phyloP scores from a whole-genome alignment of 305 asterid genomes.

The Solanum hybrid region DNA sequence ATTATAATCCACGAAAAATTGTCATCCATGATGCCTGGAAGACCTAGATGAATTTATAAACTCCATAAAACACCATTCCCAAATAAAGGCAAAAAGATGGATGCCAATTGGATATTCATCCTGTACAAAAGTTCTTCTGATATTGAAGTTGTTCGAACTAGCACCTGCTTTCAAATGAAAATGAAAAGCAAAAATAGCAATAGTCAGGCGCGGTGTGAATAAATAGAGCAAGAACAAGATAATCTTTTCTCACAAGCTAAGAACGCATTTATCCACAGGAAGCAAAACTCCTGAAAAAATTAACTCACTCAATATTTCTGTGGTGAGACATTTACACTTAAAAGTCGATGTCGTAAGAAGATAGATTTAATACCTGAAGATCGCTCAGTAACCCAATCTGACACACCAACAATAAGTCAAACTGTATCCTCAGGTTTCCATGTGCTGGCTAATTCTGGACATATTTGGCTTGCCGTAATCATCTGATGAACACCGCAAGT shows the following conservation, averaged over 20 bases:
- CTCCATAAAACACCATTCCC: not conserved
- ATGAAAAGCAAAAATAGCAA: not conserved
- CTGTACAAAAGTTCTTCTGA: not conserved
- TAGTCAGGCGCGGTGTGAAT: not conserved
- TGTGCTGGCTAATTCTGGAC: not conserved
- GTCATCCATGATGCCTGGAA: not conserved
- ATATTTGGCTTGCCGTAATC: not conserved
- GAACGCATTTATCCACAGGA: not conserved
- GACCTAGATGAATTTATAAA: not conserved
- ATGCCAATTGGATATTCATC: slow-evolving; percentile 9
- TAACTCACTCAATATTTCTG: not conserved
- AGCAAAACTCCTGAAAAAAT: not conserved
- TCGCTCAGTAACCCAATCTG: not conserved
- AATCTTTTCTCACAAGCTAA: not conserved
- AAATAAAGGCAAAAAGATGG: not conserved
- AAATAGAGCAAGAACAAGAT: not conserved
- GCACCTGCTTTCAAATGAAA: slow-evolving; percentile 4
- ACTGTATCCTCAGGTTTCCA: not conserved
- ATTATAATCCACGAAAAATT: not conserved
- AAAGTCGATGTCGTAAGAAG: not conserved
- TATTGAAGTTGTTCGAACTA: slow-evolving; percentile 4
- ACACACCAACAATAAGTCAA: slow-evolving; percentile 4
- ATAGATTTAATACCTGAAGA: slow-evolving; percentile 18
- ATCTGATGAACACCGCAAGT: not conserved
- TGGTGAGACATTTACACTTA: not conserved